Evolutionary conservation across 164 flowering plant species (phyloP).

Genomic region (Dillenia turbinata): DNA sequence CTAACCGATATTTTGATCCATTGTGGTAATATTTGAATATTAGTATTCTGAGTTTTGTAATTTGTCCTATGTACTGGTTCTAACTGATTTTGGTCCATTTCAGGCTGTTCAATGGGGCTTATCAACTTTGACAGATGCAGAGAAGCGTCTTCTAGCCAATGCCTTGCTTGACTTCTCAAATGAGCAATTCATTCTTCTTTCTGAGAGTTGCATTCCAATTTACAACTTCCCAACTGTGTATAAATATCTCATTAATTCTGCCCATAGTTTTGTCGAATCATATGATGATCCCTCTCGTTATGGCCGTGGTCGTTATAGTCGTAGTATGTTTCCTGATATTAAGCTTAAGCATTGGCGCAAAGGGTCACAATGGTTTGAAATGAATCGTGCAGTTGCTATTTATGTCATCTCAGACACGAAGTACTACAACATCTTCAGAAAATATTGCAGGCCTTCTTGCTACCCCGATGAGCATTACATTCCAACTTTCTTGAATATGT

Average conservation of each 20-base stretch:
- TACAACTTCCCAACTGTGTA: conserved; percentile 67
- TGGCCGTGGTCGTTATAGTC: conserved; percentile 85
- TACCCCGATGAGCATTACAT: conserved; percentile 90
- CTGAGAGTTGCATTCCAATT: conserved; percentile 89
- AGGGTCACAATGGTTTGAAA: conserved; percentile 94
- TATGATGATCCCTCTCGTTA: conserved; percentile 82
- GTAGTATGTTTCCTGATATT: conserved; percentile 67
- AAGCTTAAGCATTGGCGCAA: conserved; percentile 76
- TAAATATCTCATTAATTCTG: conserved; percentile 52
- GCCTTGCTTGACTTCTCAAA: conserved; percentile 86
- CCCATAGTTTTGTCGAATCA: conserved; percentile 64
- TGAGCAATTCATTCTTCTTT: conserved; percentile 81
- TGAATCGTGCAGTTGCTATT: conserved; percentile 50
- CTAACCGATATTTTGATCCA: no score
- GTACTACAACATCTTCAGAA: conserved; percentile 62
- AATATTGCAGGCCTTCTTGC: conserved; percentile 75
- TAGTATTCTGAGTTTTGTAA: no score
- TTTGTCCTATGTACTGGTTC: no score
- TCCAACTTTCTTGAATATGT: conserved; percentile 68
- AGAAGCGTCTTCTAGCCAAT: conserved; percentile 81
- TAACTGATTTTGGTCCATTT: conserved; percentile 1
- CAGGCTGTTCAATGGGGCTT: conserved; percentile 83
- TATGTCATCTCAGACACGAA: conserved; percentile 62
- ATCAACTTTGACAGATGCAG: conserved; percentile 55
- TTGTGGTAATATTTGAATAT: no score